Evolutionary conservation across 208 protist species (phyloP).

Genomic region (Leishmania guyanensis): DNA sequence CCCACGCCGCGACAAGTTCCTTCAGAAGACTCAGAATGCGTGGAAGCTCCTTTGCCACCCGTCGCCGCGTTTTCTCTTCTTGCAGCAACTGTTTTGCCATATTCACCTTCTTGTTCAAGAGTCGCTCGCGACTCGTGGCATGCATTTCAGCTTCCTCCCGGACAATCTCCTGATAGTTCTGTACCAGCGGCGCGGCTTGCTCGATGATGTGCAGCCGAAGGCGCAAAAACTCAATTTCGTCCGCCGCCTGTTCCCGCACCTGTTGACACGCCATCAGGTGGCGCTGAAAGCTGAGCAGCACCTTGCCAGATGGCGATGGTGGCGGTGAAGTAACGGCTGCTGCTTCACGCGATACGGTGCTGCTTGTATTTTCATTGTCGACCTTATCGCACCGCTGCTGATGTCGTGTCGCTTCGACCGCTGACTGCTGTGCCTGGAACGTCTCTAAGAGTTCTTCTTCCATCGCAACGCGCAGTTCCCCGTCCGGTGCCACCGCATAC

Average conservation of each 20-base stretch:
- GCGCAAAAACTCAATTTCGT: slow-evolving; percentile 32
- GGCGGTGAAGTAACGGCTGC: not conserved
- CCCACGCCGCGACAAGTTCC: slow-evolving; percentile 42
- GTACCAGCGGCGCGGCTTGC: slow-evolving; percentile 44
- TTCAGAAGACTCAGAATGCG: slow-evolving; percentile 52
- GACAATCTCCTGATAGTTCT: slow-evolving; percentile 42
- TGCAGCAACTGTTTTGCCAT: slow-evolving; percentile 86
- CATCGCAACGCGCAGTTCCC: slow-evolving; percentile 35
- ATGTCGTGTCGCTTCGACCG: not conserved
- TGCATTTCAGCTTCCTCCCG: slow-evolving; percentile 49
- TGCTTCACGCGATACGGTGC: not conserved
- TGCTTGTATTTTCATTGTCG: not conserved
- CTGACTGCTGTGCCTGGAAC: not conserved
- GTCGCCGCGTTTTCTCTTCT: slow-evolving; percentile 67
- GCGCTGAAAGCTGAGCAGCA: slow-evolving; percentile 30
- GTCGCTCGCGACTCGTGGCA: slow-evolving; percentile 62
- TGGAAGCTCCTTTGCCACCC: slow-evolving; percentile 67
- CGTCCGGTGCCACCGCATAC: slow-evolving; percentile 29
- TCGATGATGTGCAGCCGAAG: slow-evolving; percentile 47
- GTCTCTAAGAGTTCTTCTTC: slow-evolving; percentile 36
- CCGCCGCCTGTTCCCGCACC: slow-evolving; percentile 31
- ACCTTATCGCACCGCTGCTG: not conserved
- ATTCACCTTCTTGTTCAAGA: slow-evolving; percentile 80
- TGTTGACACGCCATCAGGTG: slow-evolving; percentile 37
- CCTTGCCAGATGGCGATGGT: not conserved